Evolutionary conservation across 306 rosid species (phyloP), one percentile per base, ranked within the genome.

Genomic region (Hippophae rhamnoides): DNA sequence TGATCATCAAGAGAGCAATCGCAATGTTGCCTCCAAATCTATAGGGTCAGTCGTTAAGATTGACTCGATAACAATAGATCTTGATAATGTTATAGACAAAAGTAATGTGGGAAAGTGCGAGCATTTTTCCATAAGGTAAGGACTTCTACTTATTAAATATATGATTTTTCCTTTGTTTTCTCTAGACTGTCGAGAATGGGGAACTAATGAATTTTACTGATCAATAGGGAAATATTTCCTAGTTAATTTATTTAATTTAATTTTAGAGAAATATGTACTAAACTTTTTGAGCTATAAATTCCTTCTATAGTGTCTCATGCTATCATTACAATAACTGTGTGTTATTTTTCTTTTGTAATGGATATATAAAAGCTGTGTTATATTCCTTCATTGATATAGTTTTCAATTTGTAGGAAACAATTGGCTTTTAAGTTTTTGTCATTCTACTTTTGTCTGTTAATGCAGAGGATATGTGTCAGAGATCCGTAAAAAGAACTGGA

Each of bases 41-140:
- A 72, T 82, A 65, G 84, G 85, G 52, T 82, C 97, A 0, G 77
- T 72, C 56, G 72, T 86, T 65, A 78, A 86, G 76, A 82, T 89
- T 72, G 86, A 89, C 46, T 84, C 99, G 5, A 81, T 93, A 79
- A 82, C 80, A 41, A 86, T 93, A 55, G 97, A 93, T 76, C 95
- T 93, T 56, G 60, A 72, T 41, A 69, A 76, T 65, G 66, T 80
- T 23, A 61, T 59, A 65, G 80, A 55, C 56, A 78, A 84, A 81
- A 73, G 69, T 44, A 68, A 74, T 76, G 80, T 58, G 13, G 85
- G 69, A 42, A 84, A 80, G 71, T 87, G 96, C 69, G 93, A 85
- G 54, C 95, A 88, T 74, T 92, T 92, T 72, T 81, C 95, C 1
- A 88, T 92, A 57, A 95, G 99, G 99, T 92, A 83, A 74, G 87